phyloP scores from a whole-genome alignment of 1,284 basidiomycete species.

The Irpex lacteus region DNA sequence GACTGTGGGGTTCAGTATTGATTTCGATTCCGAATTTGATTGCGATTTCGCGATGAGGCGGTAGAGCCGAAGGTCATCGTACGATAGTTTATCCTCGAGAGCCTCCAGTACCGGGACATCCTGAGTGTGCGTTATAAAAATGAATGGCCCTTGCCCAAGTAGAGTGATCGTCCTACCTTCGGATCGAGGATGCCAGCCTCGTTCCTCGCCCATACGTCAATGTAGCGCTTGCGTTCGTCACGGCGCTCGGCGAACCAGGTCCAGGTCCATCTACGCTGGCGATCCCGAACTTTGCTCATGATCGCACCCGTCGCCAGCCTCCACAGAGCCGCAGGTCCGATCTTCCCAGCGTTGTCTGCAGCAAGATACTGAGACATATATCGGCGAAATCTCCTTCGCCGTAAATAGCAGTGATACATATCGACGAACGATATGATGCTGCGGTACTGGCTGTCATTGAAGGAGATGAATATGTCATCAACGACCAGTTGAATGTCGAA shows the following conservation, averaged over 20 bases:
- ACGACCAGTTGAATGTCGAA: constrained; percentile 93
- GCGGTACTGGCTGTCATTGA: constrained; percentile 95
- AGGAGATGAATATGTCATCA: constrained; percentile 89
- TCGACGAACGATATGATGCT: constrained; percentile 93
- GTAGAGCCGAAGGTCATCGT: constrained; percentile 98
- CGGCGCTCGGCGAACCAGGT: constrained; percentile 85
- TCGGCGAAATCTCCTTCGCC: constrained; percentile 88
- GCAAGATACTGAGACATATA: constrained; percentile 70
- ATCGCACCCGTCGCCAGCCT: constrained; percentile 86
- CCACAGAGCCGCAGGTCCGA: constrained; percentile 72
- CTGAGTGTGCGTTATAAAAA: constrained; percentile 33
- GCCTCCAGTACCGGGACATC: constrained; percentile 61
- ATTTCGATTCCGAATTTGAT: constrained; percentile 84
- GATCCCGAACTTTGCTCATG: constrained; percentile 83
- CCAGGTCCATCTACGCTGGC: constrained; percentile 90
- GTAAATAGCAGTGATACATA: constrained; percentile 95
- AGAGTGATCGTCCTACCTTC: neutral
- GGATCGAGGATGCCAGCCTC: constrained; percentile 52
- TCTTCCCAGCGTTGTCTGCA: constrained; percentile 54
- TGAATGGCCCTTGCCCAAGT: neutral
- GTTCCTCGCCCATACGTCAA: constrained; percentile 85
- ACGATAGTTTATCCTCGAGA: constrained; percentile 83
- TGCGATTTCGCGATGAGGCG: constrained; percentile 92
- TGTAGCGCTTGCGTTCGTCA: constrained; percentile 83
- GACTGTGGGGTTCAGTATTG: constrained; percentile 84